Evolutionary conservation across 768 basidiomycete genomes (phyloP).

Genomic region (Tricholoma bakamatsutake): DNA sequence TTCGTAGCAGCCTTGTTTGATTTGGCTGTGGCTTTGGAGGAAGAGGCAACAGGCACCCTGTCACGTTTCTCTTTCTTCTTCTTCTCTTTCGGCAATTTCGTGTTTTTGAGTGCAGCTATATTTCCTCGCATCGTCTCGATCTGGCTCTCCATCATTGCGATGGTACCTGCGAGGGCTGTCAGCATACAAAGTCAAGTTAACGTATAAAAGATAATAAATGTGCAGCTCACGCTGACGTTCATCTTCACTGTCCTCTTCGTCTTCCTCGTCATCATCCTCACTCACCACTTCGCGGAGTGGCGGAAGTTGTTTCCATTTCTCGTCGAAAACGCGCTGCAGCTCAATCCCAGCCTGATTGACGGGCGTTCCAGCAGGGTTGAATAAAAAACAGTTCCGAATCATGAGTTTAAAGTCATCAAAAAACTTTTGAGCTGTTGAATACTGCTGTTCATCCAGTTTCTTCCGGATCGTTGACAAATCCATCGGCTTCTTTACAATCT

Average conservation of each 20-base stretch:
- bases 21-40: slow-evolving; percentile 56
- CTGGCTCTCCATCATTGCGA: slow-evolving; percentile 74
- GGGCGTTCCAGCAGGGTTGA: slow-evolving; percentile 84
- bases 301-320: slow-evolving; percentile 84
- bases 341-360: slow-evolving; percentile 85
- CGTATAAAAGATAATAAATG: slow-evolving; percentile 3
- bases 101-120: slow-evolving; percentile 55
- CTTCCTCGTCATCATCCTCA: slow-evolving; percentile 62
- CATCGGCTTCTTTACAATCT: slow-evolving; percentile 92
- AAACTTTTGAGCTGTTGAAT: slow-evolving; percentile 74
- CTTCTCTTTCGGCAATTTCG: slow-evolving; percentile 54
- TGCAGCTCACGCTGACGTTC: slow-evolving; percentile 60
- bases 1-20: slow-evolving; percentile 43
- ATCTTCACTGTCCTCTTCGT: slow-evolving; percentile 63
- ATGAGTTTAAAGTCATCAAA: slow-evolving; percentile 91
- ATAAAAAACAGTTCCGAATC: slow-evolving; percentile 89
- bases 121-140: slow-evolving; percentile 73
- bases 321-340: slow-evolving; percentile 83
- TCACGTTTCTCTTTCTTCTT: slow-evolving; percentile 65
- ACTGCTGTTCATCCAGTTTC: slow-evolving; percentile 77
- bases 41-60: slow-evolving; percentile 51
- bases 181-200: slow-evolving; percentile 11
- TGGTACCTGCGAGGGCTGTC: slow-evolving; percentile 45
- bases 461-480: slow-evolving; percentile 84
- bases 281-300: slow-evolving; percentile 47